Evolutionary conservation across 192 early-diverging fungal species (phyloP).

Genomic region (Gryganskiella cystojenkinii): DNA sequence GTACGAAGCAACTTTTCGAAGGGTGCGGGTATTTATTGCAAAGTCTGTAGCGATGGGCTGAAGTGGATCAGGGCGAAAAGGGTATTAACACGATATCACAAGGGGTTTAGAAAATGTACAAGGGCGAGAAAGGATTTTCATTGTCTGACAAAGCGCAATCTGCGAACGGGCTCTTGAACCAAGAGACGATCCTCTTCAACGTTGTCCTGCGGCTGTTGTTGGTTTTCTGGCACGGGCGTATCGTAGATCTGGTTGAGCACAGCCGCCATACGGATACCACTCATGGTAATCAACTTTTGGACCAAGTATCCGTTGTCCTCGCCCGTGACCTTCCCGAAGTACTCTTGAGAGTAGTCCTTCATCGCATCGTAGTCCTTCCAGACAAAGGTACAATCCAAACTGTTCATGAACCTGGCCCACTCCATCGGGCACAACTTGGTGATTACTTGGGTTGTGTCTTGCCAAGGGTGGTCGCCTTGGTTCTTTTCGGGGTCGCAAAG

Average conservation of each 20-base stretch:
- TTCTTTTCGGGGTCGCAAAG: slow-evolving; percentile 30
- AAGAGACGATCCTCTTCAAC: too few relatives aligned
- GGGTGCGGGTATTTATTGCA: too few relatives aligned
- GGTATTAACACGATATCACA: too few relatives aligned
- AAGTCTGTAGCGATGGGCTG: too few relatives aligned
- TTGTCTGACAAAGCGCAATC: neutral
- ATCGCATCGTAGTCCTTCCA: slow-evolving; percentile 51
- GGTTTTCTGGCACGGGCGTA: slow-evolving; percentile 6
- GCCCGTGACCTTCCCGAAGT: slow-evolving; percentile 44
- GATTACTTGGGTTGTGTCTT: slow-evolving; percentile 10
- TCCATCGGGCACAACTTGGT: slow-evolving; percentile 43
- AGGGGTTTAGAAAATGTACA: too few relatives aligned
- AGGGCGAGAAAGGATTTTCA: too few relatives aligned
- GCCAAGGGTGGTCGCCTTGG: slow-evolving; percentile 35
- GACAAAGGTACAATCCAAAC: slow-evolving; percentile 42
- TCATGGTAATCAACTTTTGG: slow-evolving; percentile 54
- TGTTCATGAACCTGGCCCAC: slow-evolving; percentile 47
- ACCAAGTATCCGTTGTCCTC: slow-evolving; percentile 26
- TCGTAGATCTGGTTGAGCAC: slow-evolving; percentile 56
- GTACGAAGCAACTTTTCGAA: too few relatives aligned
- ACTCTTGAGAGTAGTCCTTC: slow-evolving; percentile 38
- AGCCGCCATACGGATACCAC: slow-evolving; percentile 55
- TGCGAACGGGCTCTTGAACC: neutral
- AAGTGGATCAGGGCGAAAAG: too few relatives aligned
- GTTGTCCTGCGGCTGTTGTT: too few relatives aligned